These are phyloP conservation scores for Litsea cubeba DNA, from an alignment of 164 flowering plant species.

Conservation along the genomic window DNA sequence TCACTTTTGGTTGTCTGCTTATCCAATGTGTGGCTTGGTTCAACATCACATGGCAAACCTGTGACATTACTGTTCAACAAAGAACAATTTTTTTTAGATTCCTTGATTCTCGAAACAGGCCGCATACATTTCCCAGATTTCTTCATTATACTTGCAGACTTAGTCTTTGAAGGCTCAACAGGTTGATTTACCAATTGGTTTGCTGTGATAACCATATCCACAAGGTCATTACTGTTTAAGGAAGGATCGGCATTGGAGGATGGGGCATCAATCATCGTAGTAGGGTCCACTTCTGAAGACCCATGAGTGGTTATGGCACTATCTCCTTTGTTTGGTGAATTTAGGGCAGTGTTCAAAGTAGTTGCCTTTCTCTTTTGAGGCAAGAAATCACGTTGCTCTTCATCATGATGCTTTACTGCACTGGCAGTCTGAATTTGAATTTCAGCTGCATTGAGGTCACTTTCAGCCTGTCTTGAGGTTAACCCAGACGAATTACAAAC, in stretches of 20 bases:
- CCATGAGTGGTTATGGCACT: constrained; percentile 5
- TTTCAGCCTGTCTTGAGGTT: constrained; percentile 15
- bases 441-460: constrained; percentile 11
- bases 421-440: constrained; percentile 16
- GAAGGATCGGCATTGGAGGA: not conserved
- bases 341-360: constrained; percentile 21
- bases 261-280: constrained; percentile 6
- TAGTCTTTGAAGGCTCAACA: constrained; percentile 1
- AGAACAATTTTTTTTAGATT: constrained; percentile 9
- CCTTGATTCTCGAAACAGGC: constrained; percentile 13
- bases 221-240: constrained; percentile 1
- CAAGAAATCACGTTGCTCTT: constrained; percentile 12
- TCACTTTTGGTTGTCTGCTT: not conserved
- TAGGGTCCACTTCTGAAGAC: constrained; percentile 9
- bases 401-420: constrained; percentile 13
- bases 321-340: constrained; percentile 22
- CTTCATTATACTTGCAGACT: constrained; percentile 11
- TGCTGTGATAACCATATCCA: constrained; percentile 9
- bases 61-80: constrained; percentile 5
- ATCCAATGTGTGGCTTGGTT: not conserved
- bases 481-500: constrained; percentile 8
- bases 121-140: constrained; percentile 15
- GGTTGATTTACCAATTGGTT: constrained; percentile 10
- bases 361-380: constrained; percentile 35
- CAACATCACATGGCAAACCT: not conserved